phyloP scores from a whole-genome alignment of 148 eudicot genomes.

The Chenopodium quinoa region DNA sequence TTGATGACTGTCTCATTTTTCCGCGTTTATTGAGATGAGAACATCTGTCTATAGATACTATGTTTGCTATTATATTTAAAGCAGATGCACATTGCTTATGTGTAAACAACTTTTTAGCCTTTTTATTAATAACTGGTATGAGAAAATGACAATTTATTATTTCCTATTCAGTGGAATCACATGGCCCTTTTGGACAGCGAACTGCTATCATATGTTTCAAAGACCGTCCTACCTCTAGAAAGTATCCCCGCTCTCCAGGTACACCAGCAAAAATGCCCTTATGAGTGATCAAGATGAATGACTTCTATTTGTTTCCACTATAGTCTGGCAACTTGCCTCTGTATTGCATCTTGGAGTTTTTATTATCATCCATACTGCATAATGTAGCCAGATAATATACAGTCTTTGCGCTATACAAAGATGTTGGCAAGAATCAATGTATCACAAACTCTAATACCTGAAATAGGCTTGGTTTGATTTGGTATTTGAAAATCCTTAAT shows the following conservation, averaged over 20 bases:
- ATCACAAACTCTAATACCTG: background rate
- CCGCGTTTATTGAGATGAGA: background rate
- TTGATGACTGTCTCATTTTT: constrained; percentile 3
- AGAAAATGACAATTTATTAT: constrained; percentile 6
- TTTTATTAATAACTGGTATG: constrained; percentile 1
- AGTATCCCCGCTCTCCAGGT: constrained; percentile 89
- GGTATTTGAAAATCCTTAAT: background rate
- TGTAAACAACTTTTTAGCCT: background rate
- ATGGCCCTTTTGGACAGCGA: constrained; percentile 83
- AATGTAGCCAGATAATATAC: background rate
- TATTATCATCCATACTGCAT: background rate
- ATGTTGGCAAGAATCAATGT: background rate
- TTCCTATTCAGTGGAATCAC: constrained; percentile 64
- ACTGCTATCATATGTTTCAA: constrained; percentile 80
- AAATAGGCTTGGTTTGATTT: background rate
- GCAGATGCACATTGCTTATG: constrained; percentile 1
- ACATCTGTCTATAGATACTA: background rate
- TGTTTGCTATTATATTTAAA: background rate
- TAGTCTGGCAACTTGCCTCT: background rate
- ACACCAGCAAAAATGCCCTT: constrained; percentile 80
- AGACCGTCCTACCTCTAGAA: constrained; percentile 60
- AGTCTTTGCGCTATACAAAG: background rate
- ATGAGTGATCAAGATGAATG: constrained; percentile 35
- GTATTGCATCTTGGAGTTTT: background rate
- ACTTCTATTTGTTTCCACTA: constrained; percentile 15